Base-by-base conservation (phyloP, 1,284 basidiomycete species). In the Ceratobasidium sp. region DNA sequence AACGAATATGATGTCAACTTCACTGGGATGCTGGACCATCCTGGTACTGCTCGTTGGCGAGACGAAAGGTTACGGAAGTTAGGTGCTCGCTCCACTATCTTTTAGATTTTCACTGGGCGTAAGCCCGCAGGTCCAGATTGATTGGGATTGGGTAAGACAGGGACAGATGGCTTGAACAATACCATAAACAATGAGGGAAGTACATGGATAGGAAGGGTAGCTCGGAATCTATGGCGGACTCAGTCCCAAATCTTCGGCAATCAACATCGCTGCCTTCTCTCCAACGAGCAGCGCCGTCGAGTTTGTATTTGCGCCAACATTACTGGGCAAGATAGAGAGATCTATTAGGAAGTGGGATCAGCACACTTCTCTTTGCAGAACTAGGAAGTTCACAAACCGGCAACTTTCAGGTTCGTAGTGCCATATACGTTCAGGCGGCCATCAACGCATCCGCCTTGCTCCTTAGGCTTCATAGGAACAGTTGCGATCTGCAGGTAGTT, bases 401-500 rank as follows among this genome's bases (percentile, higher is more conserved):
- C 75, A 28, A 66, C 62, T 46, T 77, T 77, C 12, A 87, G 81
- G 77, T 84, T 84, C 48, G 74, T 75, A 5, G 85, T 83, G 65
- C 85, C 85, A 81, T 86, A 84, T 7, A 87, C 86, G 44, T 81
- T 81, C 33, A 84, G 78, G 61, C 82, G 79, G 2, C 80, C 52
- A 81, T 85, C 85, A 66, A 87, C 84, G 5, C 86, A 85, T 59
- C 86, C 86, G 38, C 85, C 86, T 52, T 84, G 52, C 26, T 81
- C 79, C 23, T 81, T 80, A 0, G 85, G 85, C 20, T 85, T 81
- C 85, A 85, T 85, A 0, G 84, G 81, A n/a, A 81, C 81, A 12
- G 84, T 84, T 48, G 82, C 82, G 28, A 74, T 33, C 67, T 69
- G 44, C 44, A 92, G 91, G 82, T 92, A 91, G 82, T 92, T 90